A percentile compares a stretch with the other conserved stretches of the same genome.
phyloP scores from a whole-genome alignment of 2,329 filamentous ascomycete genomes.

The Penicillium expansum region DNA sequence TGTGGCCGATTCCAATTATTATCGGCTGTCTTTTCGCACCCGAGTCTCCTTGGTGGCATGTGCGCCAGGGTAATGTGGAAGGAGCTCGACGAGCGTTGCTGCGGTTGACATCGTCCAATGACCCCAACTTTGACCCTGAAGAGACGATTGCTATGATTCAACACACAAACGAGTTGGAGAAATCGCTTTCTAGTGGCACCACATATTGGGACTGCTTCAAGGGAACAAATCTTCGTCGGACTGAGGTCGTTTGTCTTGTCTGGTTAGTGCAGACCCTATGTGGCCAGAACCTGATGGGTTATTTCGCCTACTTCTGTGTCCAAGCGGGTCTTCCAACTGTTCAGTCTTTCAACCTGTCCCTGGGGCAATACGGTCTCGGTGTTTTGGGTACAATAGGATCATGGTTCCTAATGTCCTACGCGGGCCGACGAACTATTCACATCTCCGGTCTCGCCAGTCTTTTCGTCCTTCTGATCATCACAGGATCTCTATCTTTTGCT shows the following conservation, averaged over 20 bases:
- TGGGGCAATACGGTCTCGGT: slow-evolving; percentile 50
- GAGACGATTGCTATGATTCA: slow-evolving; percentile 87
- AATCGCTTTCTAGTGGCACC: slow-evolving; percentile 66
- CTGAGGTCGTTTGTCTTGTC: slow-evolving; percentile 63
- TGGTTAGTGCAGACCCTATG: slow-evolving; percentile 61
- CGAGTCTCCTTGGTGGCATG: slow-evolving; percentile 50
- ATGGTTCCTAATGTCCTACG: slow-evolving; percentile 46
- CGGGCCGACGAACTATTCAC: slow-evolving; percentile 44
- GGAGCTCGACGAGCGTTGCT: slow-evolving; percentile 42
- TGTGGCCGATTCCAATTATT: slow-evolving; percentile 48
- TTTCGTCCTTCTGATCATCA: slow-evolving; percentile 28
- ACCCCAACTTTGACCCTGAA: slow-evolving; percentile 71
- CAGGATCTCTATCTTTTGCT: slow-evolving; percentile 27
- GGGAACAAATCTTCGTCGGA: slow-evolving; percentile 72
- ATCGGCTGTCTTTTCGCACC: slow-evolving; percentile 45
- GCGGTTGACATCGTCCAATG: slow-evolving; percentile 45
- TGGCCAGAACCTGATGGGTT: slow-evolving; percentile 60
- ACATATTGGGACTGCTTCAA: slow-evolving; percentile 79
- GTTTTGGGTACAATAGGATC: slow-evolving; percentile 52
- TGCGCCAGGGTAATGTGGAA: slow-evolving; percentile 41
- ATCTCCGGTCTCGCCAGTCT: slow-evolving; percentile 30
- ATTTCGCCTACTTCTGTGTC: slow-evolving; percentile 56
- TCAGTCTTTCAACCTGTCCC: slow-evolving; percentile 23
- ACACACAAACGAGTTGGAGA: slow-evolving; percentile 75
- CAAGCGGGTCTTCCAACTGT: slow-evolving; percentile 38